A percentile compares a stretch with the other conserved stretches of the same genome.
Conservation (phyloP, 192 early-diverging fungal genomes). For the Glomus cerebriforme region DNA sequence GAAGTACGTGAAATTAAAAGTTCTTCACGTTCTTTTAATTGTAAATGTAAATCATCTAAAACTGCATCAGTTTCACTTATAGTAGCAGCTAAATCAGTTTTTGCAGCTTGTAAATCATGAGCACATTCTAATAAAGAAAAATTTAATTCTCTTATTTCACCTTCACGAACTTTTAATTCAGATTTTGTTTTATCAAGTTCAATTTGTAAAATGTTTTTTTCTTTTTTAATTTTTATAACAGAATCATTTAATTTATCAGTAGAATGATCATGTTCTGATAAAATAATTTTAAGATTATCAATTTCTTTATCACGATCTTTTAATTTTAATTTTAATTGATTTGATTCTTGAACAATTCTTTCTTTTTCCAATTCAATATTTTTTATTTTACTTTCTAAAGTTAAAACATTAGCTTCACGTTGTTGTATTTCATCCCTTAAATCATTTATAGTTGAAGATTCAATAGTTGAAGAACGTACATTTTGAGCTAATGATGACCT, state of each 20-base stretch:
- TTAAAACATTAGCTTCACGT: background rate
- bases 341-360: background rate
- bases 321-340: background rate
- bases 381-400: constrained; percentile 1
- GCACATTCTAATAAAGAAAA: constrained; percentile 23
- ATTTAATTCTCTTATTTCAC: constrained; percentile 24
- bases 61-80: constrained; percentile 6
- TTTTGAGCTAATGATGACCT: background rate
- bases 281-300: background rate
- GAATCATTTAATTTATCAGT: background rate
- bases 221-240: constrained; percentile 12
- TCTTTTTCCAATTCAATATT: background rate
- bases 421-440: constrained; percentile 21
- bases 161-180: constrained; percentile 16
- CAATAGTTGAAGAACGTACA: background rate
- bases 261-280: constrained; percentile 4
- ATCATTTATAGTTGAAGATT: background rate
- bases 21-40: constrained; percentile 22
- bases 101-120: constrained; percentile 19
- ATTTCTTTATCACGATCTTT: constrained; percentile 2
- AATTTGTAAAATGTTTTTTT: constrained; percentile 14
- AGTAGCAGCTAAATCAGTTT: background rate
- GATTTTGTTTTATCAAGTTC: constrained; percentile 21
- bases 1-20: background rate
- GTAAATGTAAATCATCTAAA: background rate